Percentiles rank a stretch among this genome's conserved stretches.
These are phyloP conservation scores for Tetracentron sinense DNA, from an alignment of 164 flowering plant species.

Conservation along the genomic window DNA sequence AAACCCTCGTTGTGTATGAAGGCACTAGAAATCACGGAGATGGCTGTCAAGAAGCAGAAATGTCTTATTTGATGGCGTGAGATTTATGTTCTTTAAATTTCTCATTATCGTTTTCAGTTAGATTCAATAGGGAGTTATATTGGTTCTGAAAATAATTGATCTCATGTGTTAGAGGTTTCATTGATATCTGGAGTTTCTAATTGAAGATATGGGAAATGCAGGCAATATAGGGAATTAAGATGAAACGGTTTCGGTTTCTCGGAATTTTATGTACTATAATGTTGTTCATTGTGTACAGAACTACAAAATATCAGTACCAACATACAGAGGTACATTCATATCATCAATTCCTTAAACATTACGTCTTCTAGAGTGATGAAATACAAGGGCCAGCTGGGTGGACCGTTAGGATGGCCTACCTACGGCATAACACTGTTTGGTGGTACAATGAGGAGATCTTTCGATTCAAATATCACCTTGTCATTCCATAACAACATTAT, in stretches of 20 bases:
- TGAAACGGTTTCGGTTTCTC: slow-evolving; percentile 65
- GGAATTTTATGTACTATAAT: slow-evolving; percentile 56
- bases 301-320: slow-evolving; percentile 60
- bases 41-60: slow-evolving; percentile 38
- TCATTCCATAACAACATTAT: too few species aligned
- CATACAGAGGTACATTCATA: slow-evolving; percentile 54
- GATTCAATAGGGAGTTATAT: too few species aligned
- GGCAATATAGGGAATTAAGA: slow-evolving; percentile 51
- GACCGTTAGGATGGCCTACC: neutral
- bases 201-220: slow-evolving; percentile 31
- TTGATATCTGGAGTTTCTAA: slow-evolving; percentile 1
- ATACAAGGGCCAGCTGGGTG: neutral
- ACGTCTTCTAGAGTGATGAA: neutral
- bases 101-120: too few species aligned
- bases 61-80: slow-evolving; percentile 50
- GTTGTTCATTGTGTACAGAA: slow-evolving; percentile 72
- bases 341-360: neutral
- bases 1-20: slow-evolving; percentile 44
- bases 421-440: neutral
- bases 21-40: slow-evolving; percentile 46
- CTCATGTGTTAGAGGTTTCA: neutral
- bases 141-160: neutral
- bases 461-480: neutral
- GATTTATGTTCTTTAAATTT: neutral
- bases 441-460: neutral